Evolutionary conservation across 768 basidiomycete species (phyloP), one percentile per base, ranked within the genome.

Genomic region (Russula compacta): DNA sequence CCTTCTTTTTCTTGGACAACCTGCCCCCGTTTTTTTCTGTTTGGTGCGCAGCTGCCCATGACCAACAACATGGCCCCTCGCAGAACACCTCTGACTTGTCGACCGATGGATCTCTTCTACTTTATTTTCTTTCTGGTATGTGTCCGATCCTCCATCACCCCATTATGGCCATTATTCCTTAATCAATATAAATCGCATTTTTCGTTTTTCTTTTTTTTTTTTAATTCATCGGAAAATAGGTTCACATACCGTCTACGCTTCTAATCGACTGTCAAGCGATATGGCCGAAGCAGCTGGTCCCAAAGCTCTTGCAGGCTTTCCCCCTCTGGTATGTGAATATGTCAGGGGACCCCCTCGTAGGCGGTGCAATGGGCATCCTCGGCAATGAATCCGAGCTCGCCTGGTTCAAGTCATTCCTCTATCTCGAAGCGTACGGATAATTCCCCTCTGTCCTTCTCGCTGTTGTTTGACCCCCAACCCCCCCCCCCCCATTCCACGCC

Each of bases 251-350:
- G 0, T 82, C 85, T 4, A 83, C 89, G 4, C 67, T 92, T 8
- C 68, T 85, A 32, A 71, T 92, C 47, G 92, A 93, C 72, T 70
- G 85, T 12, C 90, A 92, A 71, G 73, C 81, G 8, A 59, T 93
- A 40, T 85, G 83, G 65, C 84, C 86, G 6, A 59, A 76, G 2
- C 66, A 71, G 17, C 64, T 82, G 7, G 71, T 86, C 12, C 86
- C 89, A 0, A 46, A 69, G 0, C 59, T 77, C 43, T 65, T 89
- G 35, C 73, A 75, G 21, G 66, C 68, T 11, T 69, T 87, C 12
- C 74, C 78, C 0, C 67, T 70, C 39, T 76, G 73, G 69, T 90
- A 90, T 67, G 69, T 86, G 38, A 60, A 71, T 7, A 71, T 81
- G 67, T 84, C 87, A 0, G 77, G 79, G 10, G 90, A 92, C 70